A percentile compares a stretch with the other conserved stretches of the same genome.
Evolutionary conservation across 768 basidiomycete species (phyloP).

Genomic region (Leccinum obscurum): DNA sequence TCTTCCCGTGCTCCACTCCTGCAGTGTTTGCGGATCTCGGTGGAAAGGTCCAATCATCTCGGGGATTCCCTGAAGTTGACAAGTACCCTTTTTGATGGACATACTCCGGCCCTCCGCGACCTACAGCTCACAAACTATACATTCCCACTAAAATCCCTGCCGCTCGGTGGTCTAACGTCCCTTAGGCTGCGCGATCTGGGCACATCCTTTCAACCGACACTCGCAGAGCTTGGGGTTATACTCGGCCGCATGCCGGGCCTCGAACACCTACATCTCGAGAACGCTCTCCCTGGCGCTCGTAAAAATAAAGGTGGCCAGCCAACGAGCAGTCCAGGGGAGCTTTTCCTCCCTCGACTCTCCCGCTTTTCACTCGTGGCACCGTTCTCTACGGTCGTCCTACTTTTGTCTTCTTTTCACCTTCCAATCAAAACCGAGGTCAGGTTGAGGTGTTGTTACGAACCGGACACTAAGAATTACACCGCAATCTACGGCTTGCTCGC

Average conservation of each 20-base stretch:
- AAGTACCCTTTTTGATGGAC: conserved; percentile 30
- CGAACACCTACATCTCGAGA: conserved; percentile 36
- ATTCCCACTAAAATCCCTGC: conserved; percentile 37
- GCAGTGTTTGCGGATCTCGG: conserved; percentile 29
- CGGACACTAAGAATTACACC: conserved; percentile 2
- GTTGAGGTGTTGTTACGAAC: conserved; percentile 17
- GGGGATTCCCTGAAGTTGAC: conserved; percentile 24
- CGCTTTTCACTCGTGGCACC: conserved; percentile 21
- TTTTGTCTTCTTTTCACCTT: conserved; percentile 14
- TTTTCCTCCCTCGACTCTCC: conserved; percentile 13
- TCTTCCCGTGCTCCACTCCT: conserved; percentile 34
- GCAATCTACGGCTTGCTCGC: conserved; percentile 17
- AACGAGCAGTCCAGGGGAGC: not conserved
- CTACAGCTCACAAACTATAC: conserved; percentile 38
- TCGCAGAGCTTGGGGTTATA: conserved; percentile 32
- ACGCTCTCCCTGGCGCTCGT: conserved; percentile 32
- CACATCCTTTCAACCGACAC: conserved; percentile 28
- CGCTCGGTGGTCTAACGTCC: conserved; percentile 38
- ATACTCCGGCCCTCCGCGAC: conserved; percentile 35
- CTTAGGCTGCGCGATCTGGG: conserved; percentile 37
- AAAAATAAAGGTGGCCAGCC: not conserved
- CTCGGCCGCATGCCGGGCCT: conserved; percentile 38
- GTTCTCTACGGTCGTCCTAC: conserved; percentile 16
- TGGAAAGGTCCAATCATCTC: conserved; percentile 19
- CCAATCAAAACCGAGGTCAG: conserved; percentile 17